Evolutionary conservation across 169 alveolate genomes (phyloP).

Genomic region (Toxoplasma gondii): DNA sequence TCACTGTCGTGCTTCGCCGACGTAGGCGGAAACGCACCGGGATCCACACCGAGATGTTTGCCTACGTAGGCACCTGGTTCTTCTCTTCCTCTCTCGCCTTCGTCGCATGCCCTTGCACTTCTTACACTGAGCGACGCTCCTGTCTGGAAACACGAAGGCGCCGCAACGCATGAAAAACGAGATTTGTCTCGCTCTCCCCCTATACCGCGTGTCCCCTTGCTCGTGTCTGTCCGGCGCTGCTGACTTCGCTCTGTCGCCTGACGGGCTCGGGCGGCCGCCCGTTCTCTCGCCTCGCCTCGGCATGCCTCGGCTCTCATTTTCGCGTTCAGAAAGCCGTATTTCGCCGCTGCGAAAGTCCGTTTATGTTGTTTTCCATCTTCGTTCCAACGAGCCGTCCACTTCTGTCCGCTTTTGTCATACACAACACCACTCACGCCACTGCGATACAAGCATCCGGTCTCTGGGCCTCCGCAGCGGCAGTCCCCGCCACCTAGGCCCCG

Average conservation of each 20-base stretch:
- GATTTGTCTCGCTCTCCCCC: background rate
- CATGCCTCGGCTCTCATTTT: slow-evolving; percentile 42
- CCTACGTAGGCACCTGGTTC: background rate
- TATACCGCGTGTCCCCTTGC: background rate
- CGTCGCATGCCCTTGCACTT: background rate
- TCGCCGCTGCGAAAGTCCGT: slow-evolving; percentile 44
- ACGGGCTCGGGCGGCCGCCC: background rate
- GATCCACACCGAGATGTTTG: background rate
- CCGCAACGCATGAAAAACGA: background rate
- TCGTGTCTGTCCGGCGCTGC: background rate
- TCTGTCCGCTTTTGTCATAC: slow-evolving; percentile 48
- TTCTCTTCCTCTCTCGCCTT: background rate
- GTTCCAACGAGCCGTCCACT: slow-evolving; percentile 57
- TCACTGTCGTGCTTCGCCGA: background rate
- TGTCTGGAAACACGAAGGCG: background rate
- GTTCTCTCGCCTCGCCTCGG: slow-evolving; percentile 25
- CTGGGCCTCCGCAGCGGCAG: slow-evolving; percentile 21
- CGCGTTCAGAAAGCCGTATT: slow-evolving; percentile 44
- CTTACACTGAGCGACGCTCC: too few species aligned
- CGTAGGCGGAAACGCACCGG: background rate
- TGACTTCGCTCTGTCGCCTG: background rate
- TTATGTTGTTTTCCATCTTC: slow-evolving; percentile 48
- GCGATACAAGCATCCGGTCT: background rate
- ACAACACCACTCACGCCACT: slow-evolving; percentile 48
- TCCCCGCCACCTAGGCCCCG: slow-evolving; percentile 5